Evolutionary conservation across 805 yeast species (phyloP).

Genomic region (Candida hispaniensis): DNA sequence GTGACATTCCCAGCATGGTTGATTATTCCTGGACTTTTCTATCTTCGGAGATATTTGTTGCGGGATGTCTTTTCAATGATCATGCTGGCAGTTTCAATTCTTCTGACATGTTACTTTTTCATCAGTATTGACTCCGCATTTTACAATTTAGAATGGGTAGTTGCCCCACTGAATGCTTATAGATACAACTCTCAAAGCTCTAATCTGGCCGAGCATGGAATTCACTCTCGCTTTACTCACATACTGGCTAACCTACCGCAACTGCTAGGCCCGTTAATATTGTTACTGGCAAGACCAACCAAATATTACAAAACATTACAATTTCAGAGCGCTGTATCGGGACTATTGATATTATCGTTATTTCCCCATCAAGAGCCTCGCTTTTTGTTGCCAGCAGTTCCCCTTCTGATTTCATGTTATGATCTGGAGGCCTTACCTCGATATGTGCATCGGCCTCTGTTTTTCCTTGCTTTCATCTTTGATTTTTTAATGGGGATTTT

Average conservation of each 20-base stretch:
- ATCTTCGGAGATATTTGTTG: constrained; percentile 35
- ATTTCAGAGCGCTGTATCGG: constrained; percentile 51
- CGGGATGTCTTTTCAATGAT: constrained; percentile 29
- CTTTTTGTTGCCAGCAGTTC: constrained; percentile 68
- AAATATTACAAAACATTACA: constrained; percentile 43
- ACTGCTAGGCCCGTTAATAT: constrained; percentile 64
- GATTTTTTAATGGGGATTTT: constrained; percentile 48
- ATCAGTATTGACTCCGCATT: constrained; percentile 46
- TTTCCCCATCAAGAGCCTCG: constrained; percentile 93
- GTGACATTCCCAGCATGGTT: constrained; percentile 74
- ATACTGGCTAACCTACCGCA: constrained; percentile 65
- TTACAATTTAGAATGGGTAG: constrained; percentile 31
- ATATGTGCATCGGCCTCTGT: constrained; percentile 19
- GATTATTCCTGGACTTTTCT: constrained; percentile 44
- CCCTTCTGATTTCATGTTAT: constrained; percentile 52
- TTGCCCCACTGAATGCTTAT: constrained; percentile 72
- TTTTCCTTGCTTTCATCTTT: constrained; percentile 48
- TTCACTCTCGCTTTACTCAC: constrained; percentile 73
- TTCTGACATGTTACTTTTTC: constrained; percentile 30
- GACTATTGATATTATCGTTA: constrained; percentile 48
- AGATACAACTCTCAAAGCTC: constrained; percentile 48
- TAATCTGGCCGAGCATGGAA: constrained; percentile 69
- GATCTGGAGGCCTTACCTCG: constrained; percentile 23
- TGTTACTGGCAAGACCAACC: constrained; percentile 35
- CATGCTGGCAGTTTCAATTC: constrained; percentile 31